Conservation (phyloP, 2,329 filamentous ascomycete species). For the Pseudogymnoascus sp. region DNA sequence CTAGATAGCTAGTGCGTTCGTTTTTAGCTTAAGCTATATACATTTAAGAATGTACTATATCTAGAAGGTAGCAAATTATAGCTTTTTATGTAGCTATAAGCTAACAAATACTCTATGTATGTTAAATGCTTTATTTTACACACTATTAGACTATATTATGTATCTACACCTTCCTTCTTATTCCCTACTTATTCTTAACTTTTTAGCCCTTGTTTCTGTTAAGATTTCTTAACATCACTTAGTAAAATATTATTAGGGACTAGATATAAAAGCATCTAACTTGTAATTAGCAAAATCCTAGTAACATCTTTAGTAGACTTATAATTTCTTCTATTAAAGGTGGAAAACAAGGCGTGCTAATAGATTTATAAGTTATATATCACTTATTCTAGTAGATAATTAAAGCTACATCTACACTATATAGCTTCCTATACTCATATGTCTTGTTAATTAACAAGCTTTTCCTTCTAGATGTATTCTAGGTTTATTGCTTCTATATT, state of each 20-base stretch:
- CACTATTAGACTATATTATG: neutral
- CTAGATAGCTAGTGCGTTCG: too few relatives aligned
- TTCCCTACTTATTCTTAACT: neutral
- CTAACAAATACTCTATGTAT: too few relatives aligned
- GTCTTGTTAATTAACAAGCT: too few relatives aligned
- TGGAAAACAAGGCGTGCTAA: slow-evolving; percentile 1
- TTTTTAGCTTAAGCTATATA: too few relatives aligned
- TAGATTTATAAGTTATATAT: slow-evolving; percentile 8
- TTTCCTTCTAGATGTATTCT: too few relatives aligned
- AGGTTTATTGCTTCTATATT: too few relatives aligned
- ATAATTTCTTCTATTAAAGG: neutral
- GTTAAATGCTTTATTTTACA: too few relatives aligned
- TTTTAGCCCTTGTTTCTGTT: neutral
- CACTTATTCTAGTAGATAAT: neutral
- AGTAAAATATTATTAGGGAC: neutral
- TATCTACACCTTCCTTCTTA: neutral
- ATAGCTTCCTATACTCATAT: too few relatives aligned
- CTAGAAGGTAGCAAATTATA: too few relatives aligned
- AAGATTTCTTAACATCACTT: neutral
- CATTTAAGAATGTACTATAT: too few relatives aligned
- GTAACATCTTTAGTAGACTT: neutral
- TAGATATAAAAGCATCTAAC: neutral
- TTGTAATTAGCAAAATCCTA: neutral
- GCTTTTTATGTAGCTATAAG: too few relatives aligned
- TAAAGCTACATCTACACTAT: too few relatives aligned